A percentile compares a stretch with the other conserved stretches of the same genome.
These are phyloP conservation scores for Erysimum cheiranthoides DNA, from an alignment of 345 rosid species.

Conservation along the genomic window DNA sequence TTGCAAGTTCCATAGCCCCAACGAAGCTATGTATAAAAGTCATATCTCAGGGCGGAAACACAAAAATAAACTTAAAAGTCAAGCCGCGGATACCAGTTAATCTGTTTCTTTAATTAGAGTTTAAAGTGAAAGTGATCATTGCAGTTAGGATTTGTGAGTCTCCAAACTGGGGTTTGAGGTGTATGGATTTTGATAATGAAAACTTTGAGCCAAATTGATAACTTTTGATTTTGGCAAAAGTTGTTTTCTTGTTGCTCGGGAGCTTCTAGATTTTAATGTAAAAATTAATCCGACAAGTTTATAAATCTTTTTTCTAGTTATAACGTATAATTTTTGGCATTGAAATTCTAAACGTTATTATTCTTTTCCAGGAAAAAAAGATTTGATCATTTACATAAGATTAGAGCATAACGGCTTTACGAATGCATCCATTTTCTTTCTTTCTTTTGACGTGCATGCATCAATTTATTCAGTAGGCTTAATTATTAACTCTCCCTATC, in stretches of 20 bases:
- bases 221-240: not conserved
- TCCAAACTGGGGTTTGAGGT: not conserved
- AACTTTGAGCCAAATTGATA: not conserved
- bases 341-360: not conserved
- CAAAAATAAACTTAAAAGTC: conserved; percentile 9
- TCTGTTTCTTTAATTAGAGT: not conserved
- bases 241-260: not conserved
- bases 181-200: not conserved
- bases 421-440: too few relatives aligned
- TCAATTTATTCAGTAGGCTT: not conserved
- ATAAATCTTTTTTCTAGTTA: not conserved
- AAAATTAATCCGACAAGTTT: not conserved
- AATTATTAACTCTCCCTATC: not conserved
- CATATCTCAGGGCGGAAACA: conserved; percentile 12
- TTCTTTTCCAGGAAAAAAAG: too few relatives aligned
- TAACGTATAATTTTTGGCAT: not conserved
- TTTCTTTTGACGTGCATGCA: not conserved
- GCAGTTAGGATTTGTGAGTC: not conserved
- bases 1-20: conserved; percentile 4
- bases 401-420: too few relatives aligned
- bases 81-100: not conserved
- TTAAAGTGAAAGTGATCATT: not conserved
- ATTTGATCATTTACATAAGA: too few relatives aligned
- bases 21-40: not conserved
- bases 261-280: not conserved